Evolutionary conservation across 2,329 filamentous ascomycete species (phyloP).

Genomic region (Rachicladosporium sp.): DNA sequence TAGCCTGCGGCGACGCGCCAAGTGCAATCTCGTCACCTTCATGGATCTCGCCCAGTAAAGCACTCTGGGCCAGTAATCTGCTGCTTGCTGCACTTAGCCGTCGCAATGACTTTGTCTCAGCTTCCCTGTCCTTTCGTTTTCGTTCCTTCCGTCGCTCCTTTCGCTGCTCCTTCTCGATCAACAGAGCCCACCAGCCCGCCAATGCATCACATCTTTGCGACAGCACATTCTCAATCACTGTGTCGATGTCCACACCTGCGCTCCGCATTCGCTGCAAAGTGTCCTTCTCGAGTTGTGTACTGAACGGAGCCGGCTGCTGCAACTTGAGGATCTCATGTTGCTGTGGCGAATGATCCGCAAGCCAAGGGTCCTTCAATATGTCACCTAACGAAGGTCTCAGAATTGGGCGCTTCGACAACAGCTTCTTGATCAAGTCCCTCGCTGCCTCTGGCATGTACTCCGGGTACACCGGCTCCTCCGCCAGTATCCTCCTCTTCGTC

Average conservation of each 20-base stretch:
- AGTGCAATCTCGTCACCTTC: constrained; percentile 50
- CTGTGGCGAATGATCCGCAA: constrained; percentile 72
- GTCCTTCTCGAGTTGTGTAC: constrained; percentile 77
- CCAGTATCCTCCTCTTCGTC: constrained; percentile 75
- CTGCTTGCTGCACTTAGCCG: constrained; percentile 83
- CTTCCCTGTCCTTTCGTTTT: constrained; percentile 74
- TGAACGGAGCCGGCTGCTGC: constrained; percentile 68
- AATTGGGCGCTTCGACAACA: constrained; percentile 86
- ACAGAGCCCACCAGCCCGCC: constrained; percentile 88
- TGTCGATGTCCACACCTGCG: constrained; percentile 86
- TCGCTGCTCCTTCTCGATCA: constrained; percentile 87
- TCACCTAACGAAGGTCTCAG: constrained; percentile 71
- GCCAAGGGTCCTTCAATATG: constrained; percentile 76
- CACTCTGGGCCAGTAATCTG: constrained; percentile 60
- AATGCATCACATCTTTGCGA: constrained; percentile 80
- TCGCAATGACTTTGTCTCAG: constrained; percentile 64
- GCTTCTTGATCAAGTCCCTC: constrained; percentile 57
- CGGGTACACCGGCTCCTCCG: constrained; percentile 74
- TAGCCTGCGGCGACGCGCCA: constrained; percentile 50
- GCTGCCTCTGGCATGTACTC: constrained; percentile 68
- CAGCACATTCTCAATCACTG: constrained; percentile 86
- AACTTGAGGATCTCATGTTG: constrained; percentile 83
- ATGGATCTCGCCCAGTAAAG: constrained; percentile 59
- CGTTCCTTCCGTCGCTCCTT: constrained; percentile 70
- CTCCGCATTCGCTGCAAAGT: constrained; percentile 85